phyloP scores from a whole-genome alignment of 2,329 filamentous ascomycete genomes.

The Nigrospora sphaerica region DNA sequence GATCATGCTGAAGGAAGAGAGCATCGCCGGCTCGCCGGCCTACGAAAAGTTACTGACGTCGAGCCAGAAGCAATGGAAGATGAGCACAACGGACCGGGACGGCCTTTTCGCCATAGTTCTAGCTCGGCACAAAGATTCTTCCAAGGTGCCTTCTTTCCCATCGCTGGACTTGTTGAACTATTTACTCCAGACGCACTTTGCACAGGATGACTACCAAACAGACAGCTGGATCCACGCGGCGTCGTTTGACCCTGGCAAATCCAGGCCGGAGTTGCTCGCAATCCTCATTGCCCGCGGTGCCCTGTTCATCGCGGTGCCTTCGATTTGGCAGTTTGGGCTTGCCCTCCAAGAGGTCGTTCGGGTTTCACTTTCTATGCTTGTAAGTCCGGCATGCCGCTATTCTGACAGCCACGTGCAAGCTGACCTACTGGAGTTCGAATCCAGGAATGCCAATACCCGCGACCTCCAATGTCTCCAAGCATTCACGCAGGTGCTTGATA shows the following conservation, averaged over 20 bases:
- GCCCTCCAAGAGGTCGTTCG: conserved; percentile 37
- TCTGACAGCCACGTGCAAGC: neutral
- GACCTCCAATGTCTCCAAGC: conserved; percentile 44
- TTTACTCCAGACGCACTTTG: conserved; percentile 16
- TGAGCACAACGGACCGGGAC: conserved; percentile 13
- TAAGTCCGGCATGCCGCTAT: conserved; percentile 10
- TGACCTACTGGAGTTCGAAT: conserved; percentile 29
- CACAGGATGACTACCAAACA: conserved; percentile 17
- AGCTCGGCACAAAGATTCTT: conserved; percentile 11
- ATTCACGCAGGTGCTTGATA: conserved; percentile 40
- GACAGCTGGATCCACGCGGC: conserved; percentile 18
- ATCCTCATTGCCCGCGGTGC: conserved; percentile 15
- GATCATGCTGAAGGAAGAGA: conserved; percentile 14
- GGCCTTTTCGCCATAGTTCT: conserved; percentile 18
- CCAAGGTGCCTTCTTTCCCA: conserved; percentile 16
- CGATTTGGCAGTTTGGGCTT: conserved; percentile 20
- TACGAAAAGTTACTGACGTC: conserved; percentile 9
- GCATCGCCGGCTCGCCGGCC: conserved; percentile 9
- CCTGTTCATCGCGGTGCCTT: conserved; percentile 16
- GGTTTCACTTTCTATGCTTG: conserved; percentile 16
- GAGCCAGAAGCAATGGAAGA: conserved; percentile 9
- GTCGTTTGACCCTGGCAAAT: conserved; percentile 15
- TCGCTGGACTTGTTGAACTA: conserved; percentile 19
- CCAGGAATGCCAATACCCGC: conserved; percentile 40
- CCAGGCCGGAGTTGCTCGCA: conserved; percentile 15